Evolutionary conservation across 495 filamentous ascomycete genomes (phyloP), one percentile per base, ranked within the genome.

Genomic region (Penicilliopsis zonata): DNA sequence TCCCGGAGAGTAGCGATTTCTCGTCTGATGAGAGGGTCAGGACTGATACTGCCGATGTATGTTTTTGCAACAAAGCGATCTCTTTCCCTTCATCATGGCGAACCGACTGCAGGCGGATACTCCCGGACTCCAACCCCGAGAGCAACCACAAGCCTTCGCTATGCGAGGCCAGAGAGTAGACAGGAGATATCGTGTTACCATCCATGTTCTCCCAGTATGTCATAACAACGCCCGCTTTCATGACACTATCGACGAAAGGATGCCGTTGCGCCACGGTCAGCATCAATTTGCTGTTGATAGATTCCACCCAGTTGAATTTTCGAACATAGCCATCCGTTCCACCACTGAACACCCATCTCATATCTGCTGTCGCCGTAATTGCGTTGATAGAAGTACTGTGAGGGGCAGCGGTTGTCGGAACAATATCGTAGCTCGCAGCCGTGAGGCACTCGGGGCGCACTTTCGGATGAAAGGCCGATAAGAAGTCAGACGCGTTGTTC

Each of bases 361-460:
- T 83, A 55, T 96, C 92, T 10, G 86, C 86, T 1, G 90, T 99
- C 20, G 90, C 73, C 15, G 86, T 77, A 27, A 96, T 69, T 3
- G 85, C 78, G 47, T 99, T 99, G 61, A 99, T 83, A 20, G 86
- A 95, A 9, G 90, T 99, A 36, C 82, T 80, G 52, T 94, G 86
- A 3, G 90, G 90, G 2, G 90, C 90, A 9, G 90, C 90, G 52
- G 94, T 94, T 14, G 93, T 96, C 5, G 90, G 90, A 5, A 88
- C 80, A 25, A 99, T 94, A 55, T 99, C 90, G 67, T 96, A 99
- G 9, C 76, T 76, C 17, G 68, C 56, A n/a, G 92, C 90, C 5
- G 72, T 80, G 15, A 88, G 62, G 27, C 74, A 83, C 47, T 94
- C 92, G 18, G 78, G 57, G n/a, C 83, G 79, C 19, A 88, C 64